Evolutionary conservation across 2,329 filamentous ascomycete species (phyloP).

Genomic region (Xylariaceae sp.): DNA sequence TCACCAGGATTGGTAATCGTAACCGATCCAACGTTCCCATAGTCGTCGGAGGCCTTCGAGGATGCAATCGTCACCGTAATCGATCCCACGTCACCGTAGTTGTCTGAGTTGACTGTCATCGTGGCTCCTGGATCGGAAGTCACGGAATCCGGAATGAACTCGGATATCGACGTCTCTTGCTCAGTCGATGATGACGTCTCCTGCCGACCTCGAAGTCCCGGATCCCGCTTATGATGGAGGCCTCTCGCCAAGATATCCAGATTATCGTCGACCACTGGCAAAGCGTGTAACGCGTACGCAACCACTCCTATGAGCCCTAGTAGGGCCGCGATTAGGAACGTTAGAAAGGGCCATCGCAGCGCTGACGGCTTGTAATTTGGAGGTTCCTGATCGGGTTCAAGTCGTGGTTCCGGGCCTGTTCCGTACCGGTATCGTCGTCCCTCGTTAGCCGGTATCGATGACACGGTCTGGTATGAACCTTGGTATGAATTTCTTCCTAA

Average conservation of each 20-base stretch:
- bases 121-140: not conserved
- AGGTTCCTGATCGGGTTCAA: slow-evolving; percentile 6
- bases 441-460: too few species aligned
- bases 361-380: slow-evolving; percentile 19
- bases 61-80: slow-evolving; percentile 5
- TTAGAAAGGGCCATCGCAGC: slow-evolving; percentile 17
- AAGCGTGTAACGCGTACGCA: slow-evolving; percentile 11
- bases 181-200: too few species aligned
- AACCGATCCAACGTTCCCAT: slow-evolving; percentile 4
- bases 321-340: slow-evolving; percentile 8
- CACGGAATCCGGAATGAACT: not conserved
- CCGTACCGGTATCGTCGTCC: too few species aligned
- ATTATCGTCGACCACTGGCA: slow-evolving; percentile 10
- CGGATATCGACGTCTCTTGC: not conserved
- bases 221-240: slow-evolving; percentile 3
- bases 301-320: slow-evolving; percentile 11
- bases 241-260: slow-evolving; percentile 1
- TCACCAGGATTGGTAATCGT: slow-evolving; percentile 7
- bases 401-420: slow-evolving; percentile 1
- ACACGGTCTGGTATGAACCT: too few species aligned
- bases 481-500: too few species aligned
- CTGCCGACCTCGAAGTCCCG: too few species aligned
- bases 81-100: slow-evolving; percentile 1
- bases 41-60: slow-evolving; percentile 6
- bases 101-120: not conserved